Base-by-base conservation (phyloP, 495 filamentous ascomycete genomes). In the Rostrohypoxylon terebratum region DNA sequence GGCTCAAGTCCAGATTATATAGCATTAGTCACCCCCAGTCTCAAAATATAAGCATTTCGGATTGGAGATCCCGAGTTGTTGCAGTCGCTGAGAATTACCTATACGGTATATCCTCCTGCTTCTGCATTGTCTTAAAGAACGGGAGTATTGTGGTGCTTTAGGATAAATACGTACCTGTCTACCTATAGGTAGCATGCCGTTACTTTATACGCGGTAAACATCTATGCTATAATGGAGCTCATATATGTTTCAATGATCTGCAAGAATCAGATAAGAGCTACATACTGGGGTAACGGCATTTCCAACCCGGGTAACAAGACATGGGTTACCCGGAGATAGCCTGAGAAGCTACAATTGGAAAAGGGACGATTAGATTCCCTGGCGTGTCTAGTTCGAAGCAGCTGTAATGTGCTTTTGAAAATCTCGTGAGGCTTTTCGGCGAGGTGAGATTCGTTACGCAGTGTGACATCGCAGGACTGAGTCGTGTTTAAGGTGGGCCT, bases 381-480 rank as follows among this genome's bases (percentile, higher is more conserved):
- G 42, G 20, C 7, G 33, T 18, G 5, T 28, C 25, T 51, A 31
- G 33, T 48, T 59, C 25, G 6, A 34, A 16, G 31, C 16, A 47
- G 44, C 64, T 67, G 64, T 67, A 14, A 45, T 44, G 54, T 60
- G 60, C 60, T 59, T 70, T 59, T 44, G 38, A 66, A 60, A 36
- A 47, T 25, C 31, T 51, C 20, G 36, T 21, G 33, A 48, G 23
- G 1, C 21, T 5, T 42, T 44, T 28, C 13, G 11, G 53, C 14
- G 23, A 31, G 10, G 55, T 66, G 36, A 45, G 20, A 66, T 60
- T 14, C 34, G 48, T 63, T 61, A 66, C 62, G 57, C 25, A 55
- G 23, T 59, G 60, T 70, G 14, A 65, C 61, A 70, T 65, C 54
- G 51, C 51, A 55, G 14, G n/a, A 33, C 31, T 20, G 51, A 36